Base-by-base conservation (phyloP, 768 basidiomycete genomes). In the Pisolithus albus region DNA sequence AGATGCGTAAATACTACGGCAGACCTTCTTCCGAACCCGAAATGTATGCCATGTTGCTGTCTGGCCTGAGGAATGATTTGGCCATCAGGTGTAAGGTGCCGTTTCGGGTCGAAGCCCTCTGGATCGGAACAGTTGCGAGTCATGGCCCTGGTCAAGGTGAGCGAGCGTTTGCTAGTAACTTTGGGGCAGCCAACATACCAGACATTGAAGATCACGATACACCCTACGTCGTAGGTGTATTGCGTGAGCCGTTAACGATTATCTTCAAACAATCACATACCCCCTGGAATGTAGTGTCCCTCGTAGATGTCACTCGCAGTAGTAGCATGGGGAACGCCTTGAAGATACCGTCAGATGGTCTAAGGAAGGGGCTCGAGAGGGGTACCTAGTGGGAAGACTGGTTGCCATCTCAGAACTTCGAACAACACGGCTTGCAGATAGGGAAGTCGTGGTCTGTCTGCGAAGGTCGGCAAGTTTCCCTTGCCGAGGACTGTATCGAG, bases 331-430 rank as follows among this genome's bases (percentile, higher is more conserved):
- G 46, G 45, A 6, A 39, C 26, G 36, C 26, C n/a, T 11, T 13
- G 43, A 36, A 13, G 5, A 21, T 16, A 23, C 28, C 16, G 5
- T n/a, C 39, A 49, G 40, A 18, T 43, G 16, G 6, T n/a, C 11
- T 36, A 21, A 18, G 23, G 26, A 26, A 42, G 15, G 19, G 10
- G 24, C 21, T 19, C 8, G n/a, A 42, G 21, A 16, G 21, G 13
- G 7, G 52, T 23, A 56, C 57, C 51, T 39, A 58, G 40, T 11
- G 54, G 59, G 37, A n/a, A 46, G 23, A 50, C 23, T 0, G 56
- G 53, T 13, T 45, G 53, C 66, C 60, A 66, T 48, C 65, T 55
- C 41, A 60, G 24, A 6, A 61, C 15, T 44, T 67, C 67, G 26
- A 57, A 61, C 21, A 61, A 47, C 16, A 66, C 26, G 0, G 63